phyloP scores from a whole-genome alignment of 2,329 filamentous ascomycete genomes.

The Teratosphaeria viscida region DNA sequence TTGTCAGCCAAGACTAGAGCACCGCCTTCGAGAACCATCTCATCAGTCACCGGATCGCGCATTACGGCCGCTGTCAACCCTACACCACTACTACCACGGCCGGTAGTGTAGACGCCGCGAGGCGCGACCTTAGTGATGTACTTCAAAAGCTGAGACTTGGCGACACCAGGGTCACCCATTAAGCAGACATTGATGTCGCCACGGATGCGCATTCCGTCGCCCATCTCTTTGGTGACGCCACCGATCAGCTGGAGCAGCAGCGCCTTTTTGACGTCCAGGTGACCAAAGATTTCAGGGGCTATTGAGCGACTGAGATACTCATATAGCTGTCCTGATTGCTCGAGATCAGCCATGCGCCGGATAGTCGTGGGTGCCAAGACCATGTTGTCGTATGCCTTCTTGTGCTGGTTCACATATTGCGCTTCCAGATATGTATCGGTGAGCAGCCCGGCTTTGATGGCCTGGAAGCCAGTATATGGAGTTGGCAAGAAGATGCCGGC shows the following conservation, averaged over 20 bases:
- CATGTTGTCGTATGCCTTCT: slow-evolving; percentile 94
- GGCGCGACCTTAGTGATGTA: slow-evolving; percentile 98
- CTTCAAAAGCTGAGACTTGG: slow-evolving; percentile 95
- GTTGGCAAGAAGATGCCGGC: slow-evolving; percentile 94
- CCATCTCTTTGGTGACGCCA: slow-evolving; percentile 92
- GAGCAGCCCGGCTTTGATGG: slow-evolving; percentile 87
- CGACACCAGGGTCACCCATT: slow-evolving; percentile 99
- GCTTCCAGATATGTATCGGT: slow-evolving; percentile 97
- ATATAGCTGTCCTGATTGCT: slow-evolving; percentile 82
- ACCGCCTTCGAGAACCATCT: slow-evolving; percentile 74
- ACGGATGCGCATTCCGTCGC: slow-evolving; percentile 96
- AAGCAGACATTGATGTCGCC: slow-evolving; percentile 97
- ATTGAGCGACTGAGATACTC: slow-evolving; percentile 94
- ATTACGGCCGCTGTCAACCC: slow-evolving; percentile 76
- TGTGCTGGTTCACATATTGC: slow-evolving; percentile 88
- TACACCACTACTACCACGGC: slow-evolving; percentile 69
- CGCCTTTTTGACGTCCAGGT: slow-evolving; percentile 96
- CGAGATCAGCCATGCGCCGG: slow-evolving; percentile 73
- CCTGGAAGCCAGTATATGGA: slow-evolving; percentile 97
- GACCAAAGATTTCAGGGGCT: slow-evolving; percentile 92
- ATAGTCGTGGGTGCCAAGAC: slow-evolving; percentile 70
- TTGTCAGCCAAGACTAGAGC: slow-evolving; percentile 72
- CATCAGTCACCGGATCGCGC: slow-evolving; percentile 72
- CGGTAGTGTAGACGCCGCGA: slow-evolving; percentile 76
- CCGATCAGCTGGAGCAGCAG: slow-evolving; percentile 90